Evolutionary conservation across 306 rosid species (phyloP), one percentile per base, ranked within the genome.

Genomic region (Quercus parvula): DNA sequence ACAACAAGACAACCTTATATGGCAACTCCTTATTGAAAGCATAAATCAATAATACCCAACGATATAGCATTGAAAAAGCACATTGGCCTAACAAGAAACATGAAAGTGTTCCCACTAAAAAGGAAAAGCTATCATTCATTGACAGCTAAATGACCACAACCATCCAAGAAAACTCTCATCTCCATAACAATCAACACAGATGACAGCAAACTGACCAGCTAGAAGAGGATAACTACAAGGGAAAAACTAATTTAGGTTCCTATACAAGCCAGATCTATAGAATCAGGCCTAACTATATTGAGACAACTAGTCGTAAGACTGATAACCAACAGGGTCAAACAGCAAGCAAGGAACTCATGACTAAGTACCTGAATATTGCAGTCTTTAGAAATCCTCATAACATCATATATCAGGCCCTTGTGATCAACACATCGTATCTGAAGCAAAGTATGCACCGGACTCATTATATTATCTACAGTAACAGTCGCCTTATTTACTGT

Each of bases 301-400:
- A 6, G 25, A 49, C 10, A 67, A 67, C 44, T 49, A 19, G 52
- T 67, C 27, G 10, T 67, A 46, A 46, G 52, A 46, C 52, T 10
- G 13, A 46, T 46, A 67, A 67, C 72, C 25, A 67, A 35, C 52
- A 67, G 5, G 72, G 49, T 67, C 38, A 24, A 66, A 66, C 6
- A 31, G 20, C 14, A 17, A 28, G 9, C 49, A 75, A 79, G 66
- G 58, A 63, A 76, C 25, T 52, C 62, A 69, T 44, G 64, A 84
- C 28, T 25, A 67, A 55, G 72, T 88, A 93, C 98, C 97, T 78
- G 91, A 68, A 93, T 87, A 75, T 93, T 84, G 73, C 84, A 93
- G 84, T 93, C 98, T 84, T 93, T 93, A 70, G 94, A 88, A 55
- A 91, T 90, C 85, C 98, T 88, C 93, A 93, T 73, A 69, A 94